Base-by-base conservation (phyloP, 106 monocot species). In the Acorus gramineus region DNA sequence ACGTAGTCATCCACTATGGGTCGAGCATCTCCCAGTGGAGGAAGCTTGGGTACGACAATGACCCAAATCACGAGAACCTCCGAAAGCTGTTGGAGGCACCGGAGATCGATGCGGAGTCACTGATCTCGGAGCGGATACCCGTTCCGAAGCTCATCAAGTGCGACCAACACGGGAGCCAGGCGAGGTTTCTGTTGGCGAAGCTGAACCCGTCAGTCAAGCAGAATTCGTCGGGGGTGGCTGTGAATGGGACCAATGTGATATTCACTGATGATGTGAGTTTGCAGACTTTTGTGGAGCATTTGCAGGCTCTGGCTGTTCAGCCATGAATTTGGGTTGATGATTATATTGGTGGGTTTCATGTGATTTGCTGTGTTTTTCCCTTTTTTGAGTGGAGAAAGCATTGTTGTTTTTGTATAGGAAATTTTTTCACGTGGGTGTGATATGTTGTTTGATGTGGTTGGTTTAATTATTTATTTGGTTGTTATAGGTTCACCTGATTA, bases 181-280 rank as follows among this genome's bases (percentile, higher is more conserved):
- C 96, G 2, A 82, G 96, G 63, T 96, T 87, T 71, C 70, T 96
- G 8, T 70, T 96, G 3, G 96, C 96, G 8, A 87, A 81, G 55
- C 62, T 96, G 59, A 96, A 96, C 67, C 96, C 96, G 0, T 96
- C 91, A 2, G 76, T 74, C 10, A 96, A 91, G 44, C 91, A 96
- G 55, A 96, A 88, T 60, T 73, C 80, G 4, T 52, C 55, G 6
- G 7, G 63, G 42, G 69, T 58, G 2, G 91, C 28, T 28, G 28
- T 28, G 28, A 28, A 88, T 72, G 87, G 91, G 3, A 76, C 85
- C 0, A 85, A 88, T 51, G 64, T 96, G 28, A 77, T 96, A 56
- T 83, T 88, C 50, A 96, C 96, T 0, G 96, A 96, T 68, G 96
- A 96, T 77, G 73, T 88, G n/a, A 96, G 87, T 66, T 68, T 96